phyloP scores from a whole-genome alignment of 208 protist species.

The Acanthamoeba triangularis region DNA sequence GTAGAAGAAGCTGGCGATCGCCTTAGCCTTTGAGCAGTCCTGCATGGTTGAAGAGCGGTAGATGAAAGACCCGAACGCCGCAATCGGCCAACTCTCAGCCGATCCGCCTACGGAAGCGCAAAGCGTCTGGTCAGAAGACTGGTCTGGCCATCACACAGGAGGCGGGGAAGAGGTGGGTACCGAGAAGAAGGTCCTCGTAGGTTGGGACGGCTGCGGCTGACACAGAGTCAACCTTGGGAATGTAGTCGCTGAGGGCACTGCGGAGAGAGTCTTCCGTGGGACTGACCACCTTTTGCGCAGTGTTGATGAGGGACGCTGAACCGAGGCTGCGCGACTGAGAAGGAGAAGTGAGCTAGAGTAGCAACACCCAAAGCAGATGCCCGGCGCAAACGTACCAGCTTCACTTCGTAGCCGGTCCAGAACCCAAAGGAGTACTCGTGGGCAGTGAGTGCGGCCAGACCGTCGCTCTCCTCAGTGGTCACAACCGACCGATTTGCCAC shows the following conservation, averaged over 20 bases:
- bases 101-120: not conserved
- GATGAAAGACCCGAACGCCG: constrained; percentile 17
- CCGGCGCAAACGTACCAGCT: not conserved
- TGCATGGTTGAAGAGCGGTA: not conserved
- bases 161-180: not conserved
- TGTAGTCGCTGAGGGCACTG: not conserved
- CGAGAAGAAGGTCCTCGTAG: not conserved
- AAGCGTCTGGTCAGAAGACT: not conserved
- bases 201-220: not conserved
- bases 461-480: not conserved
- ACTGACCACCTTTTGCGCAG: not conserved
- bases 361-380: not conserved
- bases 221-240: not conserved
- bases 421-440: not conserved
- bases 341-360: not conserved
- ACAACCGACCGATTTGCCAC: not conserved
- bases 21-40: not conserved
- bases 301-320: not conserved
- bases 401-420: not conserved
- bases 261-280: not conserved
- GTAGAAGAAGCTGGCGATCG: not conserved
- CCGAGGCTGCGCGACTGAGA: not conserved
- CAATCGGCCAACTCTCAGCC: constrained; percentile 1
- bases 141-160: no score
- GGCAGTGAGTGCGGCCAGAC: not conserved